Evolutionary conservation across 2,329 filamentous ascomycete genomes (phyloP).

Genomic region (Chrysoporthe austroafricana): DNA sequence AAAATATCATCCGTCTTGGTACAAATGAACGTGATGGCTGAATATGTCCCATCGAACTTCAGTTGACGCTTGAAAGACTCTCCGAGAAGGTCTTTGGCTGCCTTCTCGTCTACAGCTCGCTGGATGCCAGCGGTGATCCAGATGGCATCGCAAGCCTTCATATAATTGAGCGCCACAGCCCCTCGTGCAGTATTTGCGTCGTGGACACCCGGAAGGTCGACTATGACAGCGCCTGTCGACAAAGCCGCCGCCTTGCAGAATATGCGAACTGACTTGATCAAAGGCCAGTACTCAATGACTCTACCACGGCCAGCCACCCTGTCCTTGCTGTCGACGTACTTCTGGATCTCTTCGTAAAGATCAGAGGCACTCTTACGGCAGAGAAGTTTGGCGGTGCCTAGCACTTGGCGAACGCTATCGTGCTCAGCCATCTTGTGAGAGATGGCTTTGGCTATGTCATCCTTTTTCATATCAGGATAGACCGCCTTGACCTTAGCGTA

Average conservation of each 20-base stretch:
- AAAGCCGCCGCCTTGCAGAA: slow-evolving; percentile 41
- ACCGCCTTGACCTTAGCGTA: slow-evolving; percentile 56
- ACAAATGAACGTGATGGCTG: slow-evolving; percentile 62
- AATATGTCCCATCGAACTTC: slow-evolving; percentile 60
- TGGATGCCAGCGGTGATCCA: slow-evolving; percentile 68
- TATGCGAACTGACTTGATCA: slow-evolving; percentile 55
- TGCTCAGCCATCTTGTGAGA: slow-evolving; percentile 48
- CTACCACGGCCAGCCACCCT: slow-evolving; percentile 37
- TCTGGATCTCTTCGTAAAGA: slow-evolving; percentile 52
- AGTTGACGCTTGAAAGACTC: slow-evolving; percentile 62
- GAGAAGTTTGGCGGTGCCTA: slow-evolving; percentile 51
- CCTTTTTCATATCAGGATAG: slow-evolving; percentile 45
- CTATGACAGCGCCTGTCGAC: slow-evolving; percentile 41
- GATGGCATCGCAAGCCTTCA: slow-evolving; percentile 62
- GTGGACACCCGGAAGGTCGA: slow-evolving; percentile 61
- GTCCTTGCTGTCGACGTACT: slow-evolving; percentile 60
- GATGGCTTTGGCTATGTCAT: slow-evolving; percentile 43
- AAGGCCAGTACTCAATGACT: slow-evolving; percentile 47
- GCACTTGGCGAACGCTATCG: slow-evolving; percentile 42
- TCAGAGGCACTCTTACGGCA: slow-evolving; percentile 38
- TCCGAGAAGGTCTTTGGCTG: slow-evolving; percentile 59
- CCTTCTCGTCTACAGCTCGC: slow-evolving; percentile 63
- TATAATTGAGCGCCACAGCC: slow-evolving; percentile 60
- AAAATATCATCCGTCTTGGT: slow-evolving; percentile 65
- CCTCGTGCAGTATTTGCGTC: slow-evolving; percentile 64